Evolutionary conservation across 2,329 filamentous ascomycete genomes (phyloP), one percentile per base, ranked within the genome.

Genomic region (Torrubiella hemipterigena): DNA sequence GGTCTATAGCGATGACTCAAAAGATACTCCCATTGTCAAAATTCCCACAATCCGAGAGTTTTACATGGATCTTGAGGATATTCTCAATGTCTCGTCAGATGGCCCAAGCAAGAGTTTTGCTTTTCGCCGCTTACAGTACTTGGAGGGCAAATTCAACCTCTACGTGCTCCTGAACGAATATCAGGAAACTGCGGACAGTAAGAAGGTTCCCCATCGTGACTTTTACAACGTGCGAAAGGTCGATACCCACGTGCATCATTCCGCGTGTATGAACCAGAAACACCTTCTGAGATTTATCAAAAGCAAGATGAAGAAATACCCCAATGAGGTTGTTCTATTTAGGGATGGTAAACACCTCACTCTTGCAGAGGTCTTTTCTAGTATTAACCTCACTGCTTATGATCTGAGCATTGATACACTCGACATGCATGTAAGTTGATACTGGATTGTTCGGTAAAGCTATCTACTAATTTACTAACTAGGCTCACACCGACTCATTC

Each of bases 171-270:
- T 96, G 36, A 96, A 98, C 51, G 91, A 95, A 54, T 96, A 96
- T 44, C 87, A 96, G 51, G 91, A 98, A 56, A 91, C 93, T 31
- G 89, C 91, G 36, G 91, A 98, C 61, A 95, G 84, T 54, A 98
- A 98, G 56, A 89, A 83, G 46, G 91, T 96, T 33, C 91, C 91
- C 3, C 91, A 98, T 56, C 77, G 91, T 62, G 91, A 98, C 57
- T 98, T 98, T 51, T 98, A 98, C 65, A 98, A 98, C 50, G 91
- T 98, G 29, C 74, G 91, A 51, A 98, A 98, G 56, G 91, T 98
- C 30, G 91, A 98, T 51, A 98, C 91, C 7, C 91, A 98, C 67
- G 91, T 98, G 45, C 91, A 98, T 52, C 91, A 98, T 56, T 98
- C 91, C 12, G 91, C 91, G 16, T 98, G 91, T 54, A 98, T 98